Conservation (phyloP, 148 eudicot species). For the Amaranthus cruentus region DNA sequence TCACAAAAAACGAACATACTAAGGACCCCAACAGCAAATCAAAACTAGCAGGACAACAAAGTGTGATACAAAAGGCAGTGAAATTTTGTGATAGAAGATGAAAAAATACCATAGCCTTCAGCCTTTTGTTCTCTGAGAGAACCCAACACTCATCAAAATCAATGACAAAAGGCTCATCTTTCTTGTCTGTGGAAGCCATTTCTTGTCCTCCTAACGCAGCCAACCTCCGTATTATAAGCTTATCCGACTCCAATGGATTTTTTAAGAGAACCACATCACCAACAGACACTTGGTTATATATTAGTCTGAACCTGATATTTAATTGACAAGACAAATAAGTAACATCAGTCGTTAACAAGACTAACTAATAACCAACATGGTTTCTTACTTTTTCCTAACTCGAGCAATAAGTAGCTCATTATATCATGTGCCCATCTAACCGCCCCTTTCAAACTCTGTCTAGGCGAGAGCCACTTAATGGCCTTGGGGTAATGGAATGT, state of each 20-base stretch:
- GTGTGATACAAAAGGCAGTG: not conserved
- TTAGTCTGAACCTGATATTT: constrained; percentile 9
- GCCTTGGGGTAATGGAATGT: too few relatives aligned
- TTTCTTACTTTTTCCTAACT: too few relatives aligned
- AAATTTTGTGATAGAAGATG: not conserved
- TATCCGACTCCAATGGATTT: constrained; percentile 18
- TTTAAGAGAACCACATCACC: constrained; percentile 29
- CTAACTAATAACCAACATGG: not conserved
- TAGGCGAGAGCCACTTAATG: too few relatives aligned
- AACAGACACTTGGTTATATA: constrained; percentile 15
- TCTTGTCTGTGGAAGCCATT: constrained; percentile 23
- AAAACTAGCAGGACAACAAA: too few relatives aligned
- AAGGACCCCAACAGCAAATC: too few relatives aligned
- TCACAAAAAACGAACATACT: too few relatives aligned
- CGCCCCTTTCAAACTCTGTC: too few relatives aligned
- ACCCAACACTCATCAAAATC: constrained; percentile 23
- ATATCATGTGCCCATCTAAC: too few relatives aligned
- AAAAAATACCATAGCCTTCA: constrained; percentile 22
- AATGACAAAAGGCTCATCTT: constrained; percentile 24
- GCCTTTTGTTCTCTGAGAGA: constrained; percentile 26
- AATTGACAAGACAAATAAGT: not conserved
- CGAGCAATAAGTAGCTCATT: too few relatives aligned
- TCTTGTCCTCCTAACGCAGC: constrained; percentile 28
- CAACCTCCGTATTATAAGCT: constrained; percentile 27
- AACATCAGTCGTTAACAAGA: not conserved